phyloP scores from a whole-genome alignment of 768 basidiomycete genomes.

The Boletus vermiculosoides region DNA sequence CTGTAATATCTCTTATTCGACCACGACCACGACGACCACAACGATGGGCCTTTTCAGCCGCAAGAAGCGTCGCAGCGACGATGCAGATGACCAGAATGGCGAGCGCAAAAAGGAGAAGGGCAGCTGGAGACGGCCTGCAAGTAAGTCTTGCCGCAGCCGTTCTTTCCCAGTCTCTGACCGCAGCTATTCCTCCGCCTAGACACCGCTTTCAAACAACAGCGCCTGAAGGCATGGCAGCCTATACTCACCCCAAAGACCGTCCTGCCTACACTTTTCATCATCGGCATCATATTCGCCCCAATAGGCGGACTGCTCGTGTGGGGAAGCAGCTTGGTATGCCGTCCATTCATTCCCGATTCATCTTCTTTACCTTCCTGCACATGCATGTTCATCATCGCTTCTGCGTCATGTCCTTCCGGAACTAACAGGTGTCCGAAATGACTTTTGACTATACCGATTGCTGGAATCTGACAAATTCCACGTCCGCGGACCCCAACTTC shows the following conservation, averaged over 20 bases:
- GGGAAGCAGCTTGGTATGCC: conserved; percentile 67
- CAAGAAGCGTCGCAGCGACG: conserved; percentile 40
- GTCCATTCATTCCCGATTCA: conserved; percentile 25
- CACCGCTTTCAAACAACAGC: conserved; percentile 99
- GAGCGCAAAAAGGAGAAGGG: conserved; percentile 80
- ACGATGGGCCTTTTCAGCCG: conserved; percentile 61
- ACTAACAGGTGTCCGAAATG: conserved; percentile 78
- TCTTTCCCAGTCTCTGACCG: conserved; percentile 12
- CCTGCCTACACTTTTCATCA: conserved; percentile 91
- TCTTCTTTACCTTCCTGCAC: conserved; percentile 6
- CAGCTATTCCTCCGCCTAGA: conserved; percentile 45
- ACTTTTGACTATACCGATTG: conserved; percentile 95
- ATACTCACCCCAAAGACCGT: conserved; percentile 98
- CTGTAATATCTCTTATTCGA: background rate
- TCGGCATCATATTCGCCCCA: conserved; percentile 92
- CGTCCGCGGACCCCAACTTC: conserved; percentile 40
- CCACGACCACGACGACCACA: conserved; percentile 17
- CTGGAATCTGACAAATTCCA: conserved; percentile 53
- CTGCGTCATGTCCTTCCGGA: background rate
- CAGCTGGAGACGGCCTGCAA: conserved; percentile 78
- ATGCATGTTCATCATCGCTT: background rate
- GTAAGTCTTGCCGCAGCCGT: conserved; percentile 43
- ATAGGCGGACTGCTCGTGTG: conserved; percentile 94
- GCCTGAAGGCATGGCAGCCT: conserved; percentile 99
- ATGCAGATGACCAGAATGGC: conserved; percentile 39